phyloP scores from a whole-genome alignment of 257 asterid species.

The Solanum etuberosum region DNA sequence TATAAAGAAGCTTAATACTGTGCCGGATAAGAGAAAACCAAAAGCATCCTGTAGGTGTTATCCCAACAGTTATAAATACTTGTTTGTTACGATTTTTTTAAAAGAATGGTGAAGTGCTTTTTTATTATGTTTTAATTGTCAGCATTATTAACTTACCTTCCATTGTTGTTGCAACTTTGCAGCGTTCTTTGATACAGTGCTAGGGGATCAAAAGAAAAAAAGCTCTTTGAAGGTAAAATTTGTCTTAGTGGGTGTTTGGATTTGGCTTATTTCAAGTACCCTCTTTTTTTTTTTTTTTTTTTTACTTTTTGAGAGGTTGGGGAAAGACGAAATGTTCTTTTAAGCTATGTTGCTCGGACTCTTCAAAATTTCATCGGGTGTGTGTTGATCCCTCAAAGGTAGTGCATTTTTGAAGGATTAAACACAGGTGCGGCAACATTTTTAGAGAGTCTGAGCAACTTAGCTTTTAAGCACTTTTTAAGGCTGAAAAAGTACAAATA shows the following conservation, averaged over 20 bases:
- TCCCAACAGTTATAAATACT: not conserved
- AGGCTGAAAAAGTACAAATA: not conserved
- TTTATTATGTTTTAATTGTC: not conserved
- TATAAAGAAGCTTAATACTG: conserved; percentile 71
- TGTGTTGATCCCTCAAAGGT: not conserved
- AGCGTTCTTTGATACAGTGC: conserved; percentile 68
- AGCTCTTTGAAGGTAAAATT: conserved; percentile 54
- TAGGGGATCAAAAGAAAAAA: conserved; percentile 41
- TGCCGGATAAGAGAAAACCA: conserved; percentile 53
- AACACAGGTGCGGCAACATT: not conserved
- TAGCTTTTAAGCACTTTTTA: too few species aligned
- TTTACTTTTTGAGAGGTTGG: not conserved
- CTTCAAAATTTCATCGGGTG: too few species aligned
- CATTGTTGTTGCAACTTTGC: conserved; percentile 18
- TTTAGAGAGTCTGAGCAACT: not conserved
- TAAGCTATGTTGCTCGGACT: too few species aligned
- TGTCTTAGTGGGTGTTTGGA: not conserved
- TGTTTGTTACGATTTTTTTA: not conserved
- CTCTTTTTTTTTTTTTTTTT: too few species aligned
- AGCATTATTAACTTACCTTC: not conserved
- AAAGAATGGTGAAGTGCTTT: not conserved
- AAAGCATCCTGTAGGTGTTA: conserved; percentile 56
- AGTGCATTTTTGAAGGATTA: not conserved
- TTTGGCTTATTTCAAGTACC: not conserved
- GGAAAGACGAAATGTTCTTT: not conserved